A percentile compares a stretch with the other conserved stretches of the same genome.
These are phyloP conservation scores for Tylopilus intermedius DNA, from an alignment of 768 basidiomycete species.

Conservation along the genomic window DNA sequence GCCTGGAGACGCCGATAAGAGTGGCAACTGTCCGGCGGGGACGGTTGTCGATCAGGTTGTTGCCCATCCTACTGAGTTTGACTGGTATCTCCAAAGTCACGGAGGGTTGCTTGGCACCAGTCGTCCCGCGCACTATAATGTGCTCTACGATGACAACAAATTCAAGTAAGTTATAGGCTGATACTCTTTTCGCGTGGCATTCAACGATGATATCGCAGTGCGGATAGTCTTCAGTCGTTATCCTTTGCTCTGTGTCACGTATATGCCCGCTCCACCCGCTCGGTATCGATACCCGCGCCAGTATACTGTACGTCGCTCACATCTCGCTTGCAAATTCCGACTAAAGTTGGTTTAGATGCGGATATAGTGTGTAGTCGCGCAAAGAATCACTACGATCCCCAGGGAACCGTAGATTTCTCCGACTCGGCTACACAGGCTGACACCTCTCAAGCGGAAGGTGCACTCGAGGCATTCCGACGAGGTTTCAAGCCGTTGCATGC, in stretches of 20 bases:
- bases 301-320: conserved; percentile 59
- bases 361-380: conserved; percentile 74
- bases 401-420: conserved; percentile 50
- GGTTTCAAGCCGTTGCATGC: conserved; percentile 54
- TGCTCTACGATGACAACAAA: conserved; percentile 45
- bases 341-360: conserved; percentile 47
- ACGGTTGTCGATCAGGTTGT: conserved; percentile 73
- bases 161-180: conserved; percentile 43
- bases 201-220: conserved; percentile 32
- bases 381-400: conserved; percentile 75
- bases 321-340: neutral
- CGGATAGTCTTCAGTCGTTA: conserved; percentile 63
- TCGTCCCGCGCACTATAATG: conserved; percentile 55
- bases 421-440: conserved; percentile 51
- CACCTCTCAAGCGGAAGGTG: conserved; percentile 35
- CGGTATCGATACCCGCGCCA: conserved; percentile 78
- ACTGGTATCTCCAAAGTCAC: conserved; percentile 76
- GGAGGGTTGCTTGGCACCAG: conserved; percentile 76
- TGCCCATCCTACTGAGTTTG: conserved; percentile 66
- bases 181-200: neutral
- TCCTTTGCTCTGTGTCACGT: conserved; percentile 78
- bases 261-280: conserved; percentile 74
- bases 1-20: conserved; percentile 49
- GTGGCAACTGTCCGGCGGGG: conserved; percentile 72
- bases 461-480: conserved; percentile 45